Evolutionary conservation across 345 rosid genomes (phyloP).

Genomic region (thale cress (Arabidopsis thaliana)): TAIR10.1 NC_003071.7:16968001-16968500

Average conservation of each 20-base stretch:
- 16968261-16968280: background rate
- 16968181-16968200: conserved; percentile 96
- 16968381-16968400: conserved; percentile 76
- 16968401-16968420: conserved; percentile 70
- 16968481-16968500: background rate
- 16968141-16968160: conserved; percentile 74
- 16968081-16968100: conserved; percentile 4
- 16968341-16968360: conserved; percentile 81
- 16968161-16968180: conserved; percentile 93
- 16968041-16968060: conserved; percentile 7
- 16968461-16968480: conserved; percentile 20
- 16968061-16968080: background rate
- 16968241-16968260: background rate
- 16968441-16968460: conserved; percentile 15
- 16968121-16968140: conserved; percentile 32
- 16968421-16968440: background rate
- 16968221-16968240: conserved; percentile 29
- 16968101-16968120: conserved; percentile 31
- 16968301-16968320: conserved; percentile 50
- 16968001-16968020: conserved; percentile 80
- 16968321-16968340: conserved; percentile 91
- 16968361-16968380: conserved; percentile 85
- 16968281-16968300: conserved; percentile 15
- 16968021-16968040: conserved; percentile 61
- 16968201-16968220: conserved; percentile 96